Evolutionary conservation across 2,329 filamentous ascomycete genomes (phyloP), one percentile per base, ranked within the genome.

Genomic region (Nothopassalora personata): DNA sequence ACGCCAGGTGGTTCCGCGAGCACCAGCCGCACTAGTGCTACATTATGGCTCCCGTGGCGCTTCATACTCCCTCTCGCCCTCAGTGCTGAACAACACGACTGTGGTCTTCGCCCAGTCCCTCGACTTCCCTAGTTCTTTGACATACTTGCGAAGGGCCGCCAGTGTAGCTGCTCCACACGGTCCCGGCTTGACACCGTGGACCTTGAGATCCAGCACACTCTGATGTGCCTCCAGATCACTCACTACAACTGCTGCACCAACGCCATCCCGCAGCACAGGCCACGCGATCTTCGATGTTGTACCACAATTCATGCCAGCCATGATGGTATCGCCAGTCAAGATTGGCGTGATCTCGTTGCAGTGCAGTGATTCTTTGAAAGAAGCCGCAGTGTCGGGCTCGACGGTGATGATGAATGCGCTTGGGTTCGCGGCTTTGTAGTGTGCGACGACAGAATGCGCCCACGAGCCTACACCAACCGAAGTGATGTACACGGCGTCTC

Each of bases 381-480:
- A 86, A 0, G 84, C 80, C 31, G 82, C 88, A 0, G 82, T 83
- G 18, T 86, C 83, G 0, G 89, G 85, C 70, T 93, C 90, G 0
- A 91, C 89, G 0, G 85, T 77, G 2, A 91, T 67, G n/a, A 91
- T 80, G 3, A 66, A 58, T 36, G 58, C 64, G 9, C 15, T 53
- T 1, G 50, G 33, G 23, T 56, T 52, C 9, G 66, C 64, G 10
- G 77, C 72, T 66, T 88, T 90, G 76, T 80, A 91, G 68, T 89
- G 83, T 33, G 78, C 75, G 0, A 82, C 80, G 0, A 89, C 88
- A 0, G 89, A 83, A 63, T 91, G 86, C 0, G 86, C 86, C 58
- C 90, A 81, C 5, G 85, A 88, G 0, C 90, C 89, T 0, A 89
- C 88, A 0, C 90, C 89, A 1, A 88, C 86, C 0, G 89, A 86